Conservation (phyloP, 192 early-diverging fungal genomes). For the Dispira simplex region DNA sequence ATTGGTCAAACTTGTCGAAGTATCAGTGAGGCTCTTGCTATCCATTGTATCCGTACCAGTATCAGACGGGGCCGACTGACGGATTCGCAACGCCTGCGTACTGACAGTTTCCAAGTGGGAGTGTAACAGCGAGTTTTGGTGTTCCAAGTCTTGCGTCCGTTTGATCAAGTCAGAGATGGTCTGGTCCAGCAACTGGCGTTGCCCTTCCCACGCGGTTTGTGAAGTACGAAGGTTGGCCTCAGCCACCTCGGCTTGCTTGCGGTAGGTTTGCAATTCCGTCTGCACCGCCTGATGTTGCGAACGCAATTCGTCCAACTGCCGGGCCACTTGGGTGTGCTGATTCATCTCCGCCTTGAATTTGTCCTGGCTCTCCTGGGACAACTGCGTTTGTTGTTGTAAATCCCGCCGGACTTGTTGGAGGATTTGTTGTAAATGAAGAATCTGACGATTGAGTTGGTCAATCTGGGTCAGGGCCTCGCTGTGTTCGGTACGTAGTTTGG, state of each 20-base stretch:
- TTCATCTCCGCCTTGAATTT: conserved; percentile 55
- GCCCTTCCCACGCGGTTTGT: conserved; percentile 28
- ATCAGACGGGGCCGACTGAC: conserved; percentile 15
- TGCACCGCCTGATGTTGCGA: conserved; percentile 16
- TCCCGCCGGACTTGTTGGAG: conserved; percentile 30
- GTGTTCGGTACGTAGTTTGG: conserved; percentile 7
- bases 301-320: conserved; percentile 24
- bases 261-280: conserved; percentile 13
- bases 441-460: conserved; percentile 17
- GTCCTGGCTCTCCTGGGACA: conserved; percentile 35
- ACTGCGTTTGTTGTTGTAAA: conserved; percentile 29
- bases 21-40: conserved; percentile 8
- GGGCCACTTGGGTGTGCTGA: conserved; percentile 39
- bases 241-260: conserved; percentile 20
- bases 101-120: conserved; percentile 50
- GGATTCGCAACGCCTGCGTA: conserved; percentile 24
- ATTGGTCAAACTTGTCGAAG: conserved; percentile 9
- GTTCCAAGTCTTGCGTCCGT: conserved; percentile 33
- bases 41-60: neutral
- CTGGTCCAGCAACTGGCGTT: conserved; percentile 20
- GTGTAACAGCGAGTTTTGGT: conserved; percentile 60
- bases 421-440: conserved; percentile 20
- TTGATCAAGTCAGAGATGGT: conserved; percentile 27
- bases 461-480: neutral
- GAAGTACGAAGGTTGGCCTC: conserved; percentile 27